phyloP scores from a whole-genome alignment of 2,329 filamentous ascomycete genomes.

The Chaetomium sp. region DNA sequence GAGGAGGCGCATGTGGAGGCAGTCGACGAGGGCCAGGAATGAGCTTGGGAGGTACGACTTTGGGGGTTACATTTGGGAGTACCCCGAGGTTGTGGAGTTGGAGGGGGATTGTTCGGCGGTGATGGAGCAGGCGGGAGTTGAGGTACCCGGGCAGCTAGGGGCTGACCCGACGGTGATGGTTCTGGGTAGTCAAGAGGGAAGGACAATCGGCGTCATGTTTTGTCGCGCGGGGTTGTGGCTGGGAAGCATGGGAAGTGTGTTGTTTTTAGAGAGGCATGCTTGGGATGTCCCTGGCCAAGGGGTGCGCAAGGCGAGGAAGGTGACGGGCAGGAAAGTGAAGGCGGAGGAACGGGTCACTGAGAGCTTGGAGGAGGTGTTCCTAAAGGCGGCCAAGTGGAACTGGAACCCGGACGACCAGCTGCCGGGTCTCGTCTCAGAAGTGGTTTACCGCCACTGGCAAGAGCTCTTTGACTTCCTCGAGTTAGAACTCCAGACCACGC shows the following conservation, averaged over 20 bases:
- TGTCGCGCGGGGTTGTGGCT: constrained; percentile 43
- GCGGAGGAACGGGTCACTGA: background rate
- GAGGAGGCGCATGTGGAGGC: background rate
- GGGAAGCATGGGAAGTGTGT: constrained; percentile 35
- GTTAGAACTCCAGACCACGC: background rate
- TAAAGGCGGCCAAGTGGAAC: constrained; percentile 29
- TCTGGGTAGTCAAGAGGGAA: constrained; percentile 4
- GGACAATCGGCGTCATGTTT: constrained; percentile 36
- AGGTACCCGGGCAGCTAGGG: too few relatives aligned
- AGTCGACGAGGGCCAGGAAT: background rate
- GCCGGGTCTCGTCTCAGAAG: constrained; percentile 28
- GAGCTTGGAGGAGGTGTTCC: constrained; percentile 37
- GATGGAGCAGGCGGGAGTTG: background rate
- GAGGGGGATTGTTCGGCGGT: background rate
- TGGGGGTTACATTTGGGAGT: constrained; percentile 15
- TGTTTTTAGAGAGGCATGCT: constrained; percentile 40
- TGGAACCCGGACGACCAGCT: constrained; percentile 16
- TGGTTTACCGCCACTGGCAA: constrained; percentile 41
- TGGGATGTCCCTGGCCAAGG: constrained; percentile 27
- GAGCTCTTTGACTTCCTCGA: constrained; percentile 42
- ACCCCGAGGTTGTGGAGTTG: constrained; percentile 15
- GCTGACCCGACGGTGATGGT: too few relatives aligned
- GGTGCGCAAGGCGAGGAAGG: background rate
- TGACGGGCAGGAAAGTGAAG: background rate
- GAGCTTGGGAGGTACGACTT: background rate